Evolutionary conservation across 345 rosid species (phyloP), one percentile per base, ranked within the genome.

Genomic region (Lumnitzera littorea): DNA sequence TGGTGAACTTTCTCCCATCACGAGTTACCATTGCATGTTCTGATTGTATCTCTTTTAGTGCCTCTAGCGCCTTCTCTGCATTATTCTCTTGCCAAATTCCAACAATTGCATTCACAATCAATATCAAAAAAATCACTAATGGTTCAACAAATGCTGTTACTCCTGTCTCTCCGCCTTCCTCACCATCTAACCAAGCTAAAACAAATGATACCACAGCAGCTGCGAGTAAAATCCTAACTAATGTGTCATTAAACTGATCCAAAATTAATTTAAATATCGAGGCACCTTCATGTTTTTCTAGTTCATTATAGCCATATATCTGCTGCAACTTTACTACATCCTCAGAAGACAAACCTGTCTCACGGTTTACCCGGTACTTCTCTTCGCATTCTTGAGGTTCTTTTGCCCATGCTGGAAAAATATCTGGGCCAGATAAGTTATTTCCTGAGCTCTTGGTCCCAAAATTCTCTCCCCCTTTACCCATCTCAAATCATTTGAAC

Each of bases 71-170:
- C 67, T 92, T 89, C 82, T 92, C 96, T 0, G 96, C 98, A 61
- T 82, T 89, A 52, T 77, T 89, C 62, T 91, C 96, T 72, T 91
- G 98, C 96, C 96, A 91, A 69, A 91, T 66, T 20, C 98, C 96
- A 8, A 91, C 95, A 56, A 82, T 71, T 13, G 92, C 96, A 70
- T 91, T 91, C 62, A 91, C 88, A 70, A 91, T 91, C 77, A 91
- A 78, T 69, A 91, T 91, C 71, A 86, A 70, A 78, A 84, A 91
- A 60, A 91, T 91, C 51, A 91, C 96, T 67, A 91, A 72, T 8
- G 98, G 96, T 85, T 91, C 98, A 57, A 91, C 98, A 61, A 89
- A 91, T 0, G 98, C 90, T 0, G 98, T 83, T 17, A 91, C 84
- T 58, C 67, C 82, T 91, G 72, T 86, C 75, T 91, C 92, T 51